phyloP scores from a whole-genome alignment of 179 eudicot genomes.

The Spinacia oleracea region DNA sequence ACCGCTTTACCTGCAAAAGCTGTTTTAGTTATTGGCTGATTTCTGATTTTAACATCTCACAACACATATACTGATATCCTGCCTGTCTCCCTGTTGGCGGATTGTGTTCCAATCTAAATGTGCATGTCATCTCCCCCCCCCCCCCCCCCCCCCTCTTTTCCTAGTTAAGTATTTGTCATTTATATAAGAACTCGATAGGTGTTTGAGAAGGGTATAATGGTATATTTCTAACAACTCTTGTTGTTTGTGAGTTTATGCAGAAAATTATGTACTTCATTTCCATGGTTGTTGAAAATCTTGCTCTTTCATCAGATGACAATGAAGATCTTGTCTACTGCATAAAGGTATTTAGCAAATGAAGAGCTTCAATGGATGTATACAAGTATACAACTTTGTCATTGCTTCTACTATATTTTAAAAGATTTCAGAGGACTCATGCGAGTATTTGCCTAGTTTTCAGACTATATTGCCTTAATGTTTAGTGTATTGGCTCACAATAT shows the following conservation, averaged over 20 bases:
- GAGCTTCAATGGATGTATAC: background rate
- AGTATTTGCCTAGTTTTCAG: background rate
- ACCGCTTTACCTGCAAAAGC: background rate
- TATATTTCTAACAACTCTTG: constrained; percentile 12
- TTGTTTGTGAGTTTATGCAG: constrained; percentile 47
- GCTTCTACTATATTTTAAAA: background rate
- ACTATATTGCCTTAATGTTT: background rate
- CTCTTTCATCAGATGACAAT: constrained; percentile 80
- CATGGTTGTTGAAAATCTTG: constrained; percentile 88
- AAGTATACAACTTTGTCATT: background rate
- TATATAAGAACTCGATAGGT: background rate
- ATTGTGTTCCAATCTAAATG: background rate
- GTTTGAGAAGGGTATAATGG: background rate
- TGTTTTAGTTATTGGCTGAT: background rate
- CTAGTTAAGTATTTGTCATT: background rate
- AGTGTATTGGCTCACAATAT: background rate
- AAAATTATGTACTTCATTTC: constrained; percentile 91
- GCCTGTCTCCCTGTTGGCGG: background rate
- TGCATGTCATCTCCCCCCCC: background rate
- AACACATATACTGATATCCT: background rate
- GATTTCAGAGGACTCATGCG: background rate
- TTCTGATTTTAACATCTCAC: background rate
- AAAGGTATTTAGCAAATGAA: constrained; percentile 51
- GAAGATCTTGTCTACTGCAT: constrained; percentile 93
- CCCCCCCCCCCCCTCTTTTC: background rate